A percentile compares a stretch with the other conserved stretches of the same genome.
Conservation (phyloP, 805 yeast genomes). For the Crinitomyces ghanaensis region DNA sequence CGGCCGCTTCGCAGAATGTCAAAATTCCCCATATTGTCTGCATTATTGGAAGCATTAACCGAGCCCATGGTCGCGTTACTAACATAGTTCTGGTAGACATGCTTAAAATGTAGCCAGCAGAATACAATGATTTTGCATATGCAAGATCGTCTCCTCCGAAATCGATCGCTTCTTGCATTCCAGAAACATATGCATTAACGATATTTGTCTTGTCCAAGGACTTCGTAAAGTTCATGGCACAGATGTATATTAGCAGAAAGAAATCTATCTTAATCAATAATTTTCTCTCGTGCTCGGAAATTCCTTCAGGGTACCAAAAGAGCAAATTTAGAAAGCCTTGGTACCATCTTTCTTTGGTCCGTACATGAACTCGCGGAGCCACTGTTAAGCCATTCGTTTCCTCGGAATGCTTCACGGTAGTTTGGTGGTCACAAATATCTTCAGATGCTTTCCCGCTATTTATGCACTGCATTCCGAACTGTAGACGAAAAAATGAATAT, state of each 20-base stretch:
- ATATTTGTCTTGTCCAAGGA: constrained; percentile 41
- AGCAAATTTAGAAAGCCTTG: constrained; percentile 19
- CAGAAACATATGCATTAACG: constrained; percentile 44
- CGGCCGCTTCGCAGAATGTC: constrained; percentile 28
- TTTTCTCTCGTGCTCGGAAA: constrained; percentile 21
- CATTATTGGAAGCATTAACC: constrained; percentile 25
- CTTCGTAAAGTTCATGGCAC: constrained; percentile 34
- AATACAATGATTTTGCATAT: constrained; percentile 32
- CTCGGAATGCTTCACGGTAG: too few relatives aligned
- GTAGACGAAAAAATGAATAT: too few relatives aligned
- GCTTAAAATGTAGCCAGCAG: constrained; percentile 37
- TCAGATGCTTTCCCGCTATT: too few relatives aligned
- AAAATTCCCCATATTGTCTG: constrained; percentile 30
- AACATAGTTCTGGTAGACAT: constrained; percentile 32
- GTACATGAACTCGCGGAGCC: too few relatives aligned
- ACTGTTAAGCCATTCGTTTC: too few relatives aligned
- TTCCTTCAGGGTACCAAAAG: constrained; percentile 23
- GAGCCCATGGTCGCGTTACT: constrained; percentile 26
- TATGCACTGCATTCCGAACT: too few relatives aligned
- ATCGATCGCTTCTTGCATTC: constrained; percentile 39
- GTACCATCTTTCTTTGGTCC: constrained; percentile 18
- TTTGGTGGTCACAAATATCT: too few relatives aligned
- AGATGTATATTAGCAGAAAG: constrained; percentile 24
- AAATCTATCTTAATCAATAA: constrained; percentile 27
- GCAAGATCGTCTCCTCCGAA: constrained; percentile 36